Evolutionary conservation across 805 yeast species (phyloP).

Genomic region (Cephaloascus fragrans): DNA sequence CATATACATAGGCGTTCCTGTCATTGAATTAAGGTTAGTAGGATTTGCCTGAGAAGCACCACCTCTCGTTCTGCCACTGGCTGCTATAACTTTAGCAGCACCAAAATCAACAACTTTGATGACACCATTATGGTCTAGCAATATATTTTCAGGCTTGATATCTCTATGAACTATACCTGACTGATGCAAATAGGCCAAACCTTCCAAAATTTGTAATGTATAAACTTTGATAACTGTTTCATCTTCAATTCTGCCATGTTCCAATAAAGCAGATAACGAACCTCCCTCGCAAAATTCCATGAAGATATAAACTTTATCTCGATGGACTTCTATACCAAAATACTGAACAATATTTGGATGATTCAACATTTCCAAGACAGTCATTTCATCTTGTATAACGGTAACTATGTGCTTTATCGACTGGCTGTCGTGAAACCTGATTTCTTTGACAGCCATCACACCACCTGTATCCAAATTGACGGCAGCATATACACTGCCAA

Average conservation of each 20-base stretch:
- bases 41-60: conserved; percentile 5
- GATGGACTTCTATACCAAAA: conserved; percentile 93
- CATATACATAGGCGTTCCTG: conserved; percentile 99
- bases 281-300: conserved; percentile 99
- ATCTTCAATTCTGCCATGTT: conserved; percentile 92
- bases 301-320: conserved; percentile 89
- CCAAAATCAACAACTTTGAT: conserved; percentile 97
- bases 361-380: conserved; percentile 85
- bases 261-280: conserved; percentile 73
- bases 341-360: conserved; percentile 97
- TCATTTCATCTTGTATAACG: conserved; percentile 91
- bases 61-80: conserved; percentile 36
- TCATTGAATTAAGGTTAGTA: conserved; percentile 37
- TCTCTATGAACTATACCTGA: conserved; percentile 96
- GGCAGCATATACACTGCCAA: conserved; percentile 90
- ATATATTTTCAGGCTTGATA: conserved; percentile 89
- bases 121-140: conserved; percentile 85
- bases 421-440: conserved; percentile 80
- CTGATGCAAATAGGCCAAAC: conserved; percentile 87
- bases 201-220: conserved; percentile 88
- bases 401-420: conserved; percentile 79
- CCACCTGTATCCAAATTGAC: conserved; percentile 92
- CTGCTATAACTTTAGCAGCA: conserved; percentile 84
- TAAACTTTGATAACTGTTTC: conserved; percentile 88
- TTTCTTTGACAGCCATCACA: conserved; percentile 94